These are phyloP conservation scores for Dioscorea dumetorum DNA, from an alignment of 106 monocot genomes.

Conservation along the genomic window DNA sequence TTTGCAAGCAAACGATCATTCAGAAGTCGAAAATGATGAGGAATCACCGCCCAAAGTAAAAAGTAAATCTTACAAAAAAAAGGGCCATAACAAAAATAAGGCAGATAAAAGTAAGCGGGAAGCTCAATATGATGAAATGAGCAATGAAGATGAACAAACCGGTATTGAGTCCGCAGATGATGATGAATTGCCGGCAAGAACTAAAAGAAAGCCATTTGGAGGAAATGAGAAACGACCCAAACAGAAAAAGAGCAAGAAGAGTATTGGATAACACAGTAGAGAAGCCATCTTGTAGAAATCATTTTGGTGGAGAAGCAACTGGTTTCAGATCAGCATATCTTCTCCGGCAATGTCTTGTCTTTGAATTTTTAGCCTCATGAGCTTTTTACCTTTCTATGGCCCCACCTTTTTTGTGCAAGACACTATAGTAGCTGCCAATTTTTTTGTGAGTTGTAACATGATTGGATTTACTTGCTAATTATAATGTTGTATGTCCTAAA, in stretches of 20 bases:
- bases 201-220: not conserved
- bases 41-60: not conserved
- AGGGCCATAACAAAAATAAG: conserved; percentile 6
- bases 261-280: not conserved
- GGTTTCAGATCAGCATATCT: no score
- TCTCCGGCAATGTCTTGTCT: no score
- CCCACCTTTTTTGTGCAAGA: no score
- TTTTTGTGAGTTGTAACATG: no score
- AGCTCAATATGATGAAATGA: not conserved
- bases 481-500: no score
- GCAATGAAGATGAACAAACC: not conserved
- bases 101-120: not conserved
- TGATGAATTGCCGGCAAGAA: not conserved
- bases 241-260: conserved; percentile 4
- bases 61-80: conserved; percentile 6
- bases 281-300: no score
- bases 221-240: not conserved
- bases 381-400: no score
- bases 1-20: conserved; percentile 10
- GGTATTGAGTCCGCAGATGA: no score
- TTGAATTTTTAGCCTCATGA: no score
- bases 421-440: no score
- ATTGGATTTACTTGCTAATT: no score
- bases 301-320: no score
- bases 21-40: conserved; percentile 13